Percentiles rank a stretch among this genome's conserved stretches.
phyloP scores from a whole-genome alignment of 2,329 filamentous ascomycete species.

The Incumbomyces delicatus region DNA sequence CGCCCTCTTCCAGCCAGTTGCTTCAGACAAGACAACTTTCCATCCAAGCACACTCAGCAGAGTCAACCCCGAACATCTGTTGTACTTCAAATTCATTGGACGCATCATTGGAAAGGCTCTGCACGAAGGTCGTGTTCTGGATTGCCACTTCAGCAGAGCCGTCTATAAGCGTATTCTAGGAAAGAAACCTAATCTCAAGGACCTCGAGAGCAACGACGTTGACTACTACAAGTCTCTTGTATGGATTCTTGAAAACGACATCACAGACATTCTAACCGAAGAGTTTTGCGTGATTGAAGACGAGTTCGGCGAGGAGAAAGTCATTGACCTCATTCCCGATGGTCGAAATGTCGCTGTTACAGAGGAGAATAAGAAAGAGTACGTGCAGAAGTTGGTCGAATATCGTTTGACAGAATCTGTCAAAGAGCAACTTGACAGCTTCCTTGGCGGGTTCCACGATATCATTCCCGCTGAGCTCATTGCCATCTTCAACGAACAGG shows the following conservation, averaged over 20 bases:
- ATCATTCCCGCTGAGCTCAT: slow-evolving; percentile 92
- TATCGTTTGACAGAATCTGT: slow-evolving; percentile 87
- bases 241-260: slow-evolving; percentile 98
- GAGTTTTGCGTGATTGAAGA: slow-evolving; percentile 92
- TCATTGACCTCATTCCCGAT: slow-evolving; percentile 76
- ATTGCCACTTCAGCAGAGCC: slow-evolving; percentile 97
- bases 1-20: slow-evolving; percentile 89
- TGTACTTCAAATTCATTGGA: slow-evolving; percentile 99
- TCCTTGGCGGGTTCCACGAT: slow-evolving; percentile 92
- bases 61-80: slow-evolving; percentile 88
- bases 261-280: slow-evolving; percentile 93
- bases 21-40: slow-evolving; percentile 95
- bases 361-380: slow-evolving; percentile 97
- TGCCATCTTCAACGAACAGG: slow-evolving; percentile 97
- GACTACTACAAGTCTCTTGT: slow-evolving; percentile 98
- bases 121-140: slow-evolving; percentile 88
- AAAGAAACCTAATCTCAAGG: slow-evolving; percentile 91
- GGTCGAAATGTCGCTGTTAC: slow-evolving; percentile 89
- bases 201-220: slow-evolving; percentile 97
- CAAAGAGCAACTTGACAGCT: slow-evolving; percentile 85
- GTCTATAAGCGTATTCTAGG: slow-evolving; percentile 97
- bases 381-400: slow-evolving; percentile 87
- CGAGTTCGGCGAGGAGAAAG: slow-evolving; percentile 79
- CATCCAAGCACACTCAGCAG: slow-evolving; percentile 91
- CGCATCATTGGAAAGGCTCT: slow-evolving; percentile 96